Base-by-base conservation (phyloP, 1,284 basidiomycete species). In the Apiotrichum brassicae region DNA sequence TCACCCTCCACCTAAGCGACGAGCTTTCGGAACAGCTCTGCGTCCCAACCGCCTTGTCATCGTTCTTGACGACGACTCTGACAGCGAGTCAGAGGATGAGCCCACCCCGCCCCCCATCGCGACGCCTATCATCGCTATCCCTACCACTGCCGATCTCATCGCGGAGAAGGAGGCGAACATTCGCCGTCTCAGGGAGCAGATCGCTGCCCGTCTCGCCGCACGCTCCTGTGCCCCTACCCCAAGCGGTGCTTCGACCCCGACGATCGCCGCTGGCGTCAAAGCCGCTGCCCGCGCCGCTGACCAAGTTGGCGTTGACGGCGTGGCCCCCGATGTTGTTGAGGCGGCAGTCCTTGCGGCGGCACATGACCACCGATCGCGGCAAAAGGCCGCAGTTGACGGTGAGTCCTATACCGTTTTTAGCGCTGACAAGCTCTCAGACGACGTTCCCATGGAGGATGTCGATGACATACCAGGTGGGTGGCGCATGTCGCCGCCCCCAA, bases 81-180 rank as follows among this genome's bases (percentile, higher is more conserved):
- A 62, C 23, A 50, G 52, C 14, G 53, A 56, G 7, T 53, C 53
- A 5, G 62, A 60, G 16, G 59, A 62, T 23, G 49, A 32, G n/a
- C 42, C 19, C 6, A 30, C 45, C 9, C 39, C 46, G 3, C n/a
- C n/a, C n/a, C 44, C n/a, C 3, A 37, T 48, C 30, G 22, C 5
- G 1, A 7, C 46, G 7, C 54, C 59, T 3, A 38, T 39, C 18
- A 55, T 52, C 12, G 42, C 23, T 24, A 54, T 45, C 39, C 45
- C 56, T 14, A 48, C 61, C 30, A 49, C 40, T 9, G 56, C 59
- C 18, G 19, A 48, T 6, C 36, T 62, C 14, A 35, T 68, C 36
- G 57, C 56, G 13, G 61, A 62, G 45, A 64, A 64, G 54, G 59
- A 65, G 38, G 62, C 59, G 42, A 55, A 55, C 32, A 71, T 71